Evolutionary conservation across 2,329 filamentous ascomycete species (phyloP), one percentile per base, ranked within the genome.

Genomic region (Chlorencoelia australis): DNA sequence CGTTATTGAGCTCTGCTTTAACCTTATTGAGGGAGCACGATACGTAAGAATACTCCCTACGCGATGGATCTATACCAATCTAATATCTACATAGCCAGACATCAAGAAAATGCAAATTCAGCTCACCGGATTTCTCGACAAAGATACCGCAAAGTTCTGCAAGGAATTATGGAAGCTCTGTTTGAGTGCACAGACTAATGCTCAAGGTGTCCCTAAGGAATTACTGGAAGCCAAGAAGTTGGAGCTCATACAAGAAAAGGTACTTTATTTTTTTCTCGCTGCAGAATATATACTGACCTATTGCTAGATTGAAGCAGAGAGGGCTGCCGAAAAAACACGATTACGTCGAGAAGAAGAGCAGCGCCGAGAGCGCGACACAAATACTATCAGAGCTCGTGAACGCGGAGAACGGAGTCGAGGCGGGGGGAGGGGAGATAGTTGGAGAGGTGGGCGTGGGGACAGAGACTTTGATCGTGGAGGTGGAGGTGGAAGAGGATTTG

Each of bases 41-140:
- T 82, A 74, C 59, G 88, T 94, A 65, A 50, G 82, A 70, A 30
- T 24, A 17, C 5, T 20, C n/a, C 30, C 33, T 10, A 27, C 31
- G 21, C 30, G 18, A 30, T 7, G 17, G 33, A 35, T 11, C 28
- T 44, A 25, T 45, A 15, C 37, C 33, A 41, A 44, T 40, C 50
- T 54, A 41, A 54, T 54, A 41, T 56, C 33, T 31, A 28, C 21
- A 26, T 51, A 96, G 88, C 91, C 89, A 46, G 86, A 96, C 58
- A 91, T 96, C 61, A 98, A 96, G 63, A 77, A 82, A 30, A 71
- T 96, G 37, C 91, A 98, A 57, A 94, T 95, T 49, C 82, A 93
- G 53, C 78, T 98, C 45, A 91, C 85, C 1, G 91, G 89, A 2
- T 98, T 98, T 53, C 74, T 98, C 49, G 88, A 94, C 53, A 89